phyloP scores from a whole-genome alignment of 257 asterid genomes.

The Lantana camara region DNA sequence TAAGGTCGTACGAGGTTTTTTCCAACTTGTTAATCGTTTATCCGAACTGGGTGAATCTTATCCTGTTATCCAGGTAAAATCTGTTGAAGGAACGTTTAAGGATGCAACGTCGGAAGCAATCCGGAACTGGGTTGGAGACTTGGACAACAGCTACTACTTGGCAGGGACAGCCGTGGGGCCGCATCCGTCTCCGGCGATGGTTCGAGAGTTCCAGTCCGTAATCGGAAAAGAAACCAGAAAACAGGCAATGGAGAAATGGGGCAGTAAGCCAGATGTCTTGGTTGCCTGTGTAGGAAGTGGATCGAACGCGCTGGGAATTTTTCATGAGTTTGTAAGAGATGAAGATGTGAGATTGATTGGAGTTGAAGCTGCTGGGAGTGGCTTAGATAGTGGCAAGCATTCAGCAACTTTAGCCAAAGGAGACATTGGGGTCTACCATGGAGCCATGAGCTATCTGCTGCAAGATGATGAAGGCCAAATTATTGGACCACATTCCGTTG shows the following conservation, averaged over 20 bases:
- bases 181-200: conserved; percentile 78
- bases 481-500: conserved; percentile 55
- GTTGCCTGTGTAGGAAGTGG: conserved; percentile 83
- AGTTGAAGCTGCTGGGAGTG: conserved; percentile 69
- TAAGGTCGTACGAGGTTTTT: too few species aligned
- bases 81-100: conserved; percentile 57
- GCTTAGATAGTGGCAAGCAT: conserved; percentile 56
- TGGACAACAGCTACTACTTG: conserved; percentile 56
- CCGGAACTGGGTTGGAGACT: conserved; percentile 58
- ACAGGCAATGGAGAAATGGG: conserved; percentile 69
- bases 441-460: conserved; percentile 66
- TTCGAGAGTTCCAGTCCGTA: conserved; percentile 66
- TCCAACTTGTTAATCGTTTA: too few species aligned
- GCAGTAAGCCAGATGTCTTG: conserved; percentile 71
- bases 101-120: conserved; percentile 80
- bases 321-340: conserved; percentile 72
- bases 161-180: conserved; percentile 73
- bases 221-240: conserved; percentile 78
- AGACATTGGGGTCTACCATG: conserved; percentile 73
- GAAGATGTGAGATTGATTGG: conserved; percentile 68
- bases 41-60: not conserved
- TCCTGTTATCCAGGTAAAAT: conserved; percentile 47
- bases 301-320: conserved; percentile 74
- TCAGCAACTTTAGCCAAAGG: conserved; percentile 70
- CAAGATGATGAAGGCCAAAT: conserved; percentile 83